These are phyloP conservation scores for Pseudonectria buxi DNA, from an alignment of 2,329 filamentous ascomycete genomes.

Conservation along the genomic window DNA sequence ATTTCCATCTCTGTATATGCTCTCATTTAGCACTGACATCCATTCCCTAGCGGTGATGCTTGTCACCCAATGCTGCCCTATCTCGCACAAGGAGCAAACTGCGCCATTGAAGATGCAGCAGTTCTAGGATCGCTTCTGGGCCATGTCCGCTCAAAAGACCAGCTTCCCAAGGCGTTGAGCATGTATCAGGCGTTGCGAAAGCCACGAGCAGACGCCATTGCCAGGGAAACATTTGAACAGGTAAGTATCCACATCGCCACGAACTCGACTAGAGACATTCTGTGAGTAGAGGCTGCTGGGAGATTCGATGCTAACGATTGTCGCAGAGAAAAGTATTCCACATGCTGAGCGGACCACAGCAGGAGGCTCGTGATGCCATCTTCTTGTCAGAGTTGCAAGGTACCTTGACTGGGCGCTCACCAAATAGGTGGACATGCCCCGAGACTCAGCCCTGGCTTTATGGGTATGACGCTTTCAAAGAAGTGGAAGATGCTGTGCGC, in stretches of 20 bases:
- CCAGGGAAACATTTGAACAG: constrained; percentile 53
- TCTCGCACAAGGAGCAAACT: constrained; percentile 61
- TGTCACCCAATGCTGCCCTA: constrained; percentile 61
- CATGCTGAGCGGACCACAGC: constrained; percentile 47
- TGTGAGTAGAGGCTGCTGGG: too few species aligned
- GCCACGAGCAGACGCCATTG: constrained; percentile 46
- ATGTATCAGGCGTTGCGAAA: constrained; percentile 43
- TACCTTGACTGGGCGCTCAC: constrained; percentile 48
- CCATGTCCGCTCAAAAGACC: constrained; percentile 37
- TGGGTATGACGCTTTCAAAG: constrained; percentile 54
- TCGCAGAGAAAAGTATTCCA: constrained; percentile 44
- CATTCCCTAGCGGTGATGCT: constrained; percentile 43
- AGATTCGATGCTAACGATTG: too few species aligned
- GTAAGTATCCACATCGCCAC: constrained; percentile 2
- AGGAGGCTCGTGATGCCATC: constrained; percentile 49
- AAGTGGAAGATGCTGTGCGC: constrained; percentile 35
- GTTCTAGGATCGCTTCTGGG: constrained; percentile 54
- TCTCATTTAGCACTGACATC: too few species aligned
- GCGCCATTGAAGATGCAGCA: constrained; percentile 60
- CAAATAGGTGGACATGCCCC: constrained; percentile 51
- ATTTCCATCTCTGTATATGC: too few species aligned
- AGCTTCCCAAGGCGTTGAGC: constrained; percentile 37
- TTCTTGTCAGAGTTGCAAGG: constrained; percentile 50
- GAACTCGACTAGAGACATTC: not conserved
- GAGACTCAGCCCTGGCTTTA: constrained; percentile 58